Conservation (phyloP, 2,329 filamentous ascomycete genomes). For the Exophiala sideris region DNA sequence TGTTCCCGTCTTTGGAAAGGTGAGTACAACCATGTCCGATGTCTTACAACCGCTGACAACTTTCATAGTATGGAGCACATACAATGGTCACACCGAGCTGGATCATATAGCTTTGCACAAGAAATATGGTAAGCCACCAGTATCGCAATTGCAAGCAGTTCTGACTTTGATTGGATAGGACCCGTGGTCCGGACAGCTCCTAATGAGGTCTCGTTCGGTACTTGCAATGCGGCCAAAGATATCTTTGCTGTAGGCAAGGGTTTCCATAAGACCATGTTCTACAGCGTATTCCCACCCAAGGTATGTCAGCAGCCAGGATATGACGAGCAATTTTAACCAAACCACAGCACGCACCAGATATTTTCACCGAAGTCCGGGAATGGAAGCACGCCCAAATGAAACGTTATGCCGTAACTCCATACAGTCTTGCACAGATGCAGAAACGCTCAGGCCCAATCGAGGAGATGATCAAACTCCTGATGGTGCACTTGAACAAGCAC, state of each 20-base stretch:
- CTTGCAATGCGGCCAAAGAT: conserved; percentile 45
- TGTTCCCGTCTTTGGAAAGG: conserved; percentile 39
- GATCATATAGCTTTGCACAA: conserved; percentile 37
- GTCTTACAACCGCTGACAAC: not conserved
- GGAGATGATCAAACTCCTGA: conserved; percentile 45
- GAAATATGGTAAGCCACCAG: conserved; percentile 30
- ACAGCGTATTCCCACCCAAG: conserved; percentile 53
- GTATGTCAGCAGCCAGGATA: conserved; percentile 39
- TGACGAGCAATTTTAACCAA: not conserved
- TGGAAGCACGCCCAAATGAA: conserved; percentile 55
- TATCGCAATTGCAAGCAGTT: not conserved
- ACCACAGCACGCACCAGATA: conserved; percentile 41
- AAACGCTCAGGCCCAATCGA: conserved; percentile 30
- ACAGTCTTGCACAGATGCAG: conserved; percentile 29
- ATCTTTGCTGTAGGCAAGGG: conserved; percentile 50
- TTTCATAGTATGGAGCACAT: conserved; percentile 35
- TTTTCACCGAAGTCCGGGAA: conserved; percentile 56
- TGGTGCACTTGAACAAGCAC: conserved; percentile 43
- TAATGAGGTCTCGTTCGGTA: conserved; percentile 47
- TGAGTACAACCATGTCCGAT: not conserved
- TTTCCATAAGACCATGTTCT: conserved; percentile 54
- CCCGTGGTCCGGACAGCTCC: conserved; percentile 50
- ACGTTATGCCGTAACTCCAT: conserved; percentile 38
- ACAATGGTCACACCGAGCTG: conserved; percentile 39
- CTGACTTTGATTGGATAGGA: conserved; percentile 26